phyloP scores from a whole-genome alignment of 2,329 filamentous ascomycete genomes.

The Botrytis cinerea region DNA sequence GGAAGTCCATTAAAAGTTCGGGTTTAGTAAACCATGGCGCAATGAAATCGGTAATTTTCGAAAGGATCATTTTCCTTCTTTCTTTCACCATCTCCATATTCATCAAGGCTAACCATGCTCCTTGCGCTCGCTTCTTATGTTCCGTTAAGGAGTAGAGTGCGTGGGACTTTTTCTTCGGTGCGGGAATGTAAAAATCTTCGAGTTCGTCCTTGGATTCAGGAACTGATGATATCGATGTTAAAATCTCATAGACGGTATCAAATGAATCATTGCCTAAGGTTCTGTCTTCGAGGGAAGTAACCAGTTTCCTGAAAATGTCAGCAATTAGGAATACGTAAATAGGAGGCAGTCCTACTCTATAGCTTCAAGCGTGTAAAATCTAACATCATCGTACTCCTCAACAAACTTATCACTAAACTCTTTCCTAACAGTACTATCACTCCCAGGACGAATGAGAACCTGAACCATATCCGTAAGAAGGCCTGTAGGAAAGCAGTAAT shows the following conservation, averaged over 20 bases:
- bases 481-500: conserved; percentile 67
- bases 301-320: conserved; percentile 39
- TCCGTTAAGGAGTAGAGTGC: conserved; percentile 63
- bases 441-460: conserved; percentile 58
- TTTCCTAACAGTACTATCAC: conserved; percentile 60
- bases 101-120: conserved; percentile 82
- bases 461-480: conserved; percentile 67
- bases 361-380: conserved; percentile 77
- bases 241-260: conserved; percentile 60
- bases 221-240: conserved; percentile 68
- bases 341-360: conserved; percentile 60
- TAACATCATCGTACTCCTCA: conserved; percentile 78
- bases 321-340: conserved; percentile 26
- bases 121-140: conserved; percentile 79
- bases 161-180: conserved; percentile 68
- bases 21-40: conserved; percentile 87
- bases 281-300: conserved; percentile 39
- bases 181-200: conserved; percentile 65
- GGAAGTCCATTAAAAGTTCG: conserved; percentile 90
- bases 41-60: conserved; percentile 73
- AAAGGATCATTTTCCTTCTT: conserved; percentile 77
- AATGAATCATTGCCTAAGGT: conserved; percentile 46
- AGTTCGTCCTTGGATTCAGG: conserved; percentile 68
- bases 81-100: conserved; percentile 65
- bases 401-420: conserved; percentile 79